Evolutionary conservation across 768 basidiomycete species (phyloP), one percentile per base, ranked within the genome.

Genomic region (Termitomyces sp.): DNA sequence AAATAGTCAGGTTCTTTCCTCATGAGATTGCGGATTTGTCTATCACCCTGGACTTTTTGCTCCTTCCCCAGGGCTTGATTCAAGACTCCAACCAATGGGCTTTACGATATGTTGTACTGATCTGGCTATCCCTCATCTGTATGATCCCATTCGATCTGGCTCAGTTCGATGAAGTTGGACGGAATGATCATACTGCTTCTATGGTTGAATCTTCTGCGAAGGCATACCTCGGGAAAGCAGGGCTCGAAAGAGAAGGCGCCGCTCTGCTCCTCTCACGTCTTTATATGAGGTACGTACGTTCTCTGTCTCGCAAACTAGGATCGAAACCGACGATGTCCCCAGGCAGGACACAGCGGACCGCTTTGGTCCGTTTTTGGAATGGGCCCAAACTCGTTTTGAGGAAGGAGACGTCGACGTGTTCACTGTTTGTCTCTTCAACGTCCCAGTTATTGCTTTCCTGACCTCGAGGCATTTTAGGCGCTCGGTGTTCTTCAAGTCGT

Each of bases 121-220:
- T 97, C 12, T 98, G 96, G 96, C 79, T 98, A n/a, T 90, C 92
- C 22, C 82, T 99, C 24, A 88, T 97, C 48, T 89, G 91, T 75
- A 93, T 91, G 76, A 87, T 98, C 18, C 97, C 97, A 0, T 99
- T 99, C 70, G 87, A 92, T 67, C 76, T 99, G 39, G 80, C 85
- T 32, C 90, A 93, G 64, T 93, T 97, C 54, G 93, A 94, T 65
- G 87, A 89, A 56, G 66, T 63, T 10, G 78, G 77, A 3, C 68
- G 74, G n/a, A 64, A 67, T 24, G 82, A 85, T 12, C 69, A 78
- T 46, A 91, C 89, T 1, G 84, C 86, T 0, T 62, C 65, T 18
- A 68, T 69, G 5, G 73, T 95, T 2, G 87, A 95, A 62, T 60
- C 65, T 1, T 68, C 86, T 3, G 88, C 83, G 0, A 88, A 81